Evolutionary conservation across 371 early-diverging fungal species (phyloP), one percentile per base, ranked within the genome.

Genomic region (Lichtheimia ornata): DNA sequence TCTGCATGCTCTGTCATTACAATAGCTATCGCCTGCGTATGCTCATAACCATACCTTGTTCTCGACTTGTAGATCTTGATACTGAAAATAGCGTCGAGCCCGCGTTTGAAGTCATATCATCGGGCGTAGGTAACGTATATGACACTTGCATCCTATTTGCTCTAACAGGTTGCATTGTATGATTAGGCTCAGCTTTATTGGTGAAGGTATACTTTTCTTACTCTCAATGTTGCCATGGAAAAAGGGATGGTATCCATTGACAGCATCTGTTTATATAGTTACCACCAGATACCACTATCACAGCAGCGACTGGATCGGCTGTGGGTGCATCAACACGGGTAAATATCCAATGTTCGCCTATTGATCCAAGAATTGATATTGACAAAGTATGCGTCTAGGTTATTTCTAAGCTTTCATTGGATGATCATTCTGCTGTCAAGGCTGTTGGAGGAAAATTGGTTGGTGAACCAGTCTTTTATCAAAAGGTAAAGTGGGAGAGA

Each of bases 231-330:
- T 35, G 11, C 1, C 40, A 14, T 9, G 12, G 42, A 27, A 17
- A 15, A 6, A 45, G 14, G 44, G 17, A 56, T 14, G 30, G 13
- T 14, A 35, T 6, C 13, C 5, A 27, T 27, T 50, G 25, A 11
- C 12, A 22, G 4, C 3, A 56, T 43, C n/a, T 42, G 27, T n/a
- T 11, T 13, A 4, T 15, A 30, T 66, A 80, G 81, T 45, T 87
- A 53, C 88, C 88, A 4, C 79, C 86, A 28, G 83, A 83, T 28
- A 76, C 85, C n/a, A 83, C 83, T 57, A 83, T 87, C 53, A 82
- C 75, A 58, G 83, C 88, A 24, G 77, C 76, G 15, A 82, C 86
- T 25, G 88, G 86, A n/a, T 79, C 85, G 41, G 83, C 85, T 27
- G 67, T 87, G n/a, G 86, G 81, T 58, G 71, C 81, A 28, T 87